Evolutionary conservation across 139 green algal genomes (phyloP), one percentile per base, ranked within the genome.

Genomic region (Yamagishiella unicocca): DNA sequence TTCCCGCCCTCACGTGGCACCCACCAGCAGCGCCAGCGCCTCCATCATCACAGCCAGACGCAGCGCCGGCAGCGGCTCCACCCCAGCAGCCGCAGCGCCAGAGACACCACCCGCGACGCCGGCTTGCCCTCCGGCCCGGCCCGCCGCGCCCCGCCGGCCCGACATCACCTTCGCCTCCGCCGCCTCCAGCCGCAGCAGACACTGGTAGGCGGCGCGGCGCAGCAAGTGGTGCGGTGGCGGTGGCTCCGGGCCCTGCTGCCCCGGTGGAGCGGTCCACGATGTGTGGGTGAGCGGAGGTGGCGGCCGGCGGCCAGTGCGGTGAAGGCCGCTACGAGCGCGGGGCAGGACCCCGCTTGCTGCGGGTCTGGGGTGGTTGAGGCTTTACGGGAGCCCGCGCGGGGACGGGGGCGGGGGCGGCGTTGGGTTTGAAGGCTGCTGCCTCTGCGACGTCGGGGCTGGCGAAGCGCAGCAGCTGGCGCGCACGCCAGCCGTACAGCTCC

Each of bases 141-240:
- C 45, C 64, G 67, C 67, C 24, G 50, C 78, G 33, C 67, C 82
- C 14, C 82, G 46, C 40, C 82, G 35, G 3, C n/a, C 19, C 0
- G 35, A 62, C 35, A 53, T 33, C 25, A 81, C 82, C 66, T 87
- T 80, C 67, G 46, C 82, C 46, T 87, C 82, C 33, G n/a, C 67
- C 46, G 67, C 67, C 82, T 87, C 67, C 82, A 80, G 46, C 46
- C 81, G 81, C 33, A 80, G 46, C 46, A 87, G 67, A 37, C 82
- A 79, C 38, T 38, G 17, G 67, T 80, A 87, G 7, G 82, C 82
- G 4, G 82, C 82, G 12, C 82, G 82, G 6, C 82, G 67, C 35
- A 87, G 67, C 67, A 87, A 12, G 67, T 87, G 67, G 67, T 79
- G 46, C 8, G 80, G 62, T 0, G 80, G 43, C 80, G 46, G 42